Conservation (phyloP, 805 yeast species). For the Yamadazyma sp. region DNA sequence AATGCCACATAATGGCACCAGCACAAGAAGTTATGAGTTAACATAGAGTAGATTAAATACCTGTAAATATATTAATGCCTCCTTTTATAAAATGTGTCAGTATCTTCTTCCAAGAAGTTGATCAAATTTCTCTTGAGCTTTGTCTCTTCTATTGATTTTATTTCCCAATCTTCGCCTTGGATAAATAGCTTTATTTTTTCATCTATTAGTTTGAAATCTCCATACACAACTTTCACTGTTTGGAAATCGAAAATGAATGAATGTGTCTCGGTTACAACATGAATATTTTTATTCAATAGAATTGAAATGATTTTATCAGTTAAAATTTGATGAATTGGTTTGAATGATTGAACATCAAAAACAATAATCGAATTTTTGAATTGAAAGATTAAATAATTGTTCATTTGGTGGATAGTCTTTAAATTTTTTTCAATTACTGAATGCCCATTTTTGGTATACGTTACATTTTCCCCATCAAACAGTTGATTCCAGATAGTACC, state of each 20-base stretch:
- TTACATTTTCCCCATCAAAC: conserved; percentile 8
- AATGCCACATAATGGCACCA: too few species aligned
- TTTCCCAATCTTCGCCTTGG: conserved; percentile 1
- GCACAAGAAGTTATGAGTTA: not conserved
- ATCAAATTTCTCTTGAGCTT: not conserved
- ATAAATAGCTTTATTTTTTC: conserved; percentile 1
- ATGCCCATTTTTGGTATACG: conserved; percentile 4
- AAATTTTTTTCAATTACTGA: too few species aligned
- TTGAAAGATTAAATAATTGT: conserved; percentile 6
- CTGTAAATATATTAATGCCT: not conserved
- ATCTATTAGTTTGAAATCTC: not conserved
- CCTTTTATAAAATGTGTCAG: conserved; percentile 14
- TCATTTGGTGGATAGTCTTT: too few species aligned
- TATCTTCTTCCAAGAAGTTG: conserved; percentile 9
- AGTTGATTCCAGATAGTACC: conserved; percentile 11
- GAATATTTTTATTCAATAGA: not conserved
- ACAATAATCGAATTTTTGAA: conserved; percentile 7
- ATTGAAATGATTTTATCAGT: conserved; percentile 6
- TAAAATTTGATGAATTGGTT: conserved; percentile 9
- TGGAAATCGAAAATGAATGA: conserved; percentile 3
- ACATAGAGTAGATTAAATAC: not conserved
- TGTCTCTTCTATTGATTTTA: not conserved
- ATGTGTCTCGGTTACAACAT: conserved; percentile 6
- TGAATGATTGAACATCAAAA: conserved; percentile 7
- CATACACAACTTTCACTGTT: not conserved